Evolutionary conservation across 306 rosid genomes (phyloP).

Genomic region (Inga leiocalycina): DNA sequence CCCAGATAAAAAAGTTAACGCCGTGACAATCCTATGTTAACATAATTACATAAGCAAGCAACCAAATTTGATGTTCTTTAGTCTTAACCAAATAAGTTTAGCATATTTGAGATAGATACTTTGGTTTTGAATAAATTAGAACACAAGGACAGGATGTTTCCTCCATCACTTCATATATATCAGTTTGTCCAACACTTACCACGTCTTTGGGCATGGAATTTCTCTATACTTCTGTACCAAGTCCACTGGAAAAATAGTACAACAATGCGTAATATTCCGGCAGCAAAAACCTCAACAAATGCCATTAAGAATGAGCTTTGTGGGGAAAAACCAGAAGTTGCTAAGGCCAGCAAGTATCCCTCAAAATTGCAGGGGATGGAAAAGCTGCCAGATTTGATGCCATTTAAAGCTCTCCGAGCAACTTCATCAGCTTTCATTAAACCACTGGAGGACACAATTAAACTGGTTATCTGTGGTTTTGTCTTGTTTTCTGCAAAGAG

Average conservation of each 20-base stretch:
- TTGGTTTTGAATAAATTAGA: neutral
- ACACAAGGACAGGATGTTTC: neutral
- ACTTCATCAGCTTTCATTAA: constrained; percentile 84
- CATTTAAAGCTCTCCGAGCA: constrained; percentile 76
- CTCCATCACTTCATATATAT: constrained; percentile 9
- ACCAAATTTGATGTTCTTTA: constrained; percentile 7
- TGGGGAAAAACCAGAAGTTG: constrained; percentile 87
- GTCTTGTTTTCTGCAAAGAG: constrained; percentile 65
- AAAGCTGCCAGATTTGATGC: constrained; percentile 76
- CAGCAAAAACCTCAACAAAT: constrained; percentile 68
- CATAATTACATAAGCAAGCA: neutral
- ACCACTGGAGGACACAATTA: constrained; percentile 72
- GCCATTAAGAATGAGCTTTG: constrained; percentile 88
- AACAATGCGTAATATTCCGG: constrained; percentile 58
- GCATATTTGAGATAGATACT: constrained; percentile 8
- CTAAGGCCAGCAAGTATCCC: constrained; percentile 65
- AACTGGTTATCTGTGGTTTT: constrained; percentile 69
- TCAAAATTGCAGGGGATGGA: constrained; percentile 76
- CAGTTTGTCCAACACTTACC: constrained; percentile 46
- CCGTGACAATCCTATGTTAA: neutral
- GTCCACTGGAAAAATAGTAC: constrained; percentile 75
- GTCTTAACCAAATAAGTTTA: neutral
- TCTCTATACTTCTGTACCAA: constrained; percentile 79
- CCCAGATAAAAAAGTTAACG: constrained; percentile 1
- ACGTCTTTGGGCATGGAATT: constrained; percentile 58